Conservation (phyloP, 2,329 filamentous ascomycete genomes). For the Thelonectria rubi region DNA sequence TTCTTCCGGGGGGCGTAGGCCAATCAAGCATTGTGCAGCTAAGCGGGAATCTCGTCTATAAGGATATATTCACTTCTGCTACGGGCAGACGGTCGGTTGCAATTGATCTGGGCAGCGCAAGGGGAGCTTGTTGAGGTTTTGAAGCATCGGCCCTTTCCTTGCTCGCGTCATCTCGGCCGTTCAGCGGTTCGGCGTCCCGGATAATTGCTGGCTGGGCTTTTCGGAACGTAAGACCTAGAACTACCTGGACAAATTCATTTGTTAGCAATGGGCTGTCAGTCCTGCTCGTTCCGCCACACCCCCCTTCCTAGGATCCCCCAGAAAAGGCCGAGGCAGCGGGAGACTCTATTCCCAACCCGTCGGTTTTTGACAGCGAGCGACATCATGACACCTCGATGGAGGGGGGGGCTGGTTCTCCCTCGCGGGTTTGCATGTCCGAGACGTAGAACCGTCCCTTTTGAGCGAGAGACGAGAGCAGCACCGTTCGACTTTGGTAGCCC, state of each 20-base stretch:
- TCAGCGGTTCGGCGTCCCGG: slow-evolving; percentile 17
- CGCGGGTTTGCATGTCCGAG: slow-evolving; percentile 17
- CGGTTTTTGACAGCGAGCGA: slow-evolving; percentile 20
- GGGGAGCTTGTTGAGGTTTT: too few species aligned
- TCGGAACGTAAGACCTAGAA: neutral
- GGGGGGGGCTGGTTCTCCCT: neutral
- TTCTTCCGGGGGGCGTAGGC: neutral
- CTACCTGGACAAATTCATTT: too few species aligned
- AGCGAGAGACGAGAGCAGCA: neutral
- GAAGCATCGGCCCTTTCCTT: slow-evolving; percentile 13
- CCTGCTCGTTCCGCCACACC: too few species aligned
- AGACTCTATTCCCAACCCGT: slow-evolving; percentile 15
- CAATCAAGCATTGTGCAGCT: slow-evolving; percentile 4
- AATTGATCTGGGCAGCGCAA: too few species aligned
- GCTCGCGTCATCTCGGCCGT: slow-evolving; percentile 26
- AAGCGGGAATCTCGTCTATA: slow-evolving; percentile 19
- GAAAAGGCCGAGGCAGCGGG: slow-evolving; percentile 1
- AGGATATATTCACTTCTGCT: slow-evolving; percentile 8
- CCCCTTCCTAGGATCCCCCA: neutral
- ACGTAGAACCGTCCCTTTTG: neutral
- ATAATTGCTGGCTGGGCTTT: slow-evolving; percentile 1
- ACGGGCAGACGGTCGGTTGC: too few species aligned
- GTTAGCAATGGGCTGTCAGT: too few species aligned
- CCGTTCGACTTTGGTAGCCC: slow-evolving; percentile 15
- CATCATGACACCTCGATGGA: slow-evolving; percentile 8